phyloP scores from a whole-genome alignment of 495 filamentous ascomycete genomes.

The Aspergillus kassunensis region DNA sequence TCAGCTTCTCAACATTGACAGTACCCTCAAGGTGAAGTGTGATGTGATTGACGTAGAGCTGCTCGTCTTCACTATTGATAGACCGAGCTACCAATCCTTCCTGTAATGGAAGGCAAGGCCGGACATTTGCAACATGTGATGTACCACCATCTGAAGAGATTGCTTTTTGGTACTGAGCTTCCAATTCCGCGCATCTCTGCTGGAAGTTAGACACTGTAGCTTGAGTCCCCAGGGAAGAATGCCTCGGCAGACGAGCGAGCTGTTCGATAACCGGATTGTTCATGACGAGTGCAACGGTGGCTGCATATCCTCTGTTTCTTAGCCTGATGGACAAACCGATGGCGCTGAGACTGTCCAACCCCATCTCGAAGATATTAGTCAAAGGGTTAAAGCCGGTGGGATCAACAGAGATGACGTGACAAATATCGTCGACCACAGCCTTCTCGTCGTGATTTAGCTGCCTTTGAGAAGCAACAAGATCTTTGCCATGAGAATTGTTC shows the following conservation, averaged over 20 bases:
- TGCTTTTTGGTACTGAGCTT: slow-evolving; percentile 55
- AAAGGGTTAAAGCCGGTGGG: slow-evolving; percentile 44
- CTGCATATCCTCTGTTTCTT: slow-evolving; percentile 48
- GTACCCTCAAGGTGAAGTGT: slow-evolving; percentile 49
- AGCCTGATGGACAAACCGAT: slow-evolving; percentile 62
- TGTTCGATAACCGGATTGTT: slow-evolving; percentile 57
- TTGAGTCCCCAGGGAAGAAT: background rate
- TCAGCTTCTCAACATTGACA: slow-evolving; percentile 49
- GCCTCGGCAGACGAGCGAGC: slow-evolving; percentile 34
- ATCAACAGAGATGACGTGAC: slow-evolving; percentile 21
- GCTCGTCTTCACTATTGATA: slow-evolving; percentile 54
- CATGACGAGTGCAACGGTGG: slow-evolving; percentile 65
- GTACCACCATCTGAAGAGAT: slow-evolving; percentile 6
- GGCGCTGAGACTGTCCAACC: slow-evolving; percentile 35
- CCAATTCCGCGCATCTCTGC: slow-evolving; percentile 30
- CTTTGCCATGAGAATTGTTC: slow-evolving; percentile 7
- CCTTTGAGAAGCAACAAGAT: slow-evolving; percentile 1
- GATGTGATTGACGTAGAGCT: slow-evolving; percentile 76
- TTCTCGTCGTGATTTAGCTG: slow-evolving; percentile 18
- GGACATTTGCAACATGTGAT: slow-evolving; percentile 16
- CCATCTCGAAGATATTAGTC: slow-evolving; percentile 44
- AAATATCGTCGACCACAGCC: slow-evolving; percentile 22
- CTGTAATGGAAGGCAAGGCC: slow-evolving; percentile 60
- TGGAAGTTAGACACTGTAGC: slow-evolving; percentile 11
- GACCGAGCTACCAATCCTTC: slow-evolving; percentile 77